These are phyloP conservation scores for Dendrobium catenatum DNA, from an alignment of 106 monocot genomes.

Conservation along the genomic window DNA sequence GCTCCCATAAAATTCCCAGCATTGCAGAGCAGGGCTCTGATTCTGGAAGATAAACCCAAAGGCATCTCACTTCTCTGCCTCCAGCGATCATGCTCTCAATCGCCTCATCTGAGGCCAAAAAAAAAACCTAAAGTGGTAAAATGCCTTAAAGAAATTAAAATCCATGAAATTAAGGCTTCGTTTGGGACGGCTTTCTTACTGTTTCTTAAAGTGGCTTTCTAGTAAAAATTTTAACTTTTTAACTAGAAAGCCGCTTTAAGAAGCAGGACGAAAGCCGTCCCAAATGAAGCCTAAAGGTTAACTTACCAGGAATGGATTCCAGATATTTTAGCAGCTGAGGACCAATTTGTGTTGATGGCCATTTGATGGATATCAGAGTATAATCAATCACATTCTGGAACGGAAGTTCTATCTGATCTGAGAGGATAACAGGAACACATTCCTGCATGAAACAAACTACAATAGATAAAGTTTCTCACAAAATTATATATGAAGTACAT, in stretches of 20 bases:
- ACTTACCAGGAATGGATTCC: slow-evolving; percentile 67
- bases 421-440: slow-evolving; percentile 94
- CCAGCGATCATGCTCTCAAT: slow-evolving; percentile 68
- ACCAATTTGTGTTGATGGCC: slow-evolving; percentile 74
- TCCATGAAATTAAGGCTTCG: not conserved
- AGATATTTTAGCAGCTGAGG: slow-evolving; percentile 70
- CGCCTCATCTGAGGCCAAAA: slow-evolving; percentile 45
- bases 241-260: no score
- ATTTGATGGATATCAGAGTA: slow-evolving; percentile 79
- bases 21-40: slow-evolving; percentile 77
- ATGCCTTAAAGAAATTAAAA: not conserved
- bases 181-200: not conserved
- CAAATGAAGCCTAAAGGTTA: not conserved
- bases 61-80: slow-evolving; percentile 65
- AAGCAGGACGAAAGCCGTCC: no score
- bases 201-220: no score
- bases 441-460: slow-evolving; percentile 37
- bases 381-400: slow-evolving; percentile 97
- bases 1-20: slow-evolving; percentile 76
- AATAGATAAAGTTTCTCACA: not conserved
- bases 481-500: not conserved
- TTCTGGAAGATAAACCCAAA: slow-evolving; percentile 82
- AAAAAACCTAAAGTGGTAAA: not conserved
- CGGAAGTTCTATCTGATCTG: slow-evolving; percentile 89
- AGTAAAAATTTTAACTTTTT: no score